Percentiles rank a stretch among this genome's conserved stretches.
These are phyloP conservation scores for Haplographium delicatum DNA, from an alignment of 495 filamentous ascomycete genomes.

Conservation along the genomic window DNA sequence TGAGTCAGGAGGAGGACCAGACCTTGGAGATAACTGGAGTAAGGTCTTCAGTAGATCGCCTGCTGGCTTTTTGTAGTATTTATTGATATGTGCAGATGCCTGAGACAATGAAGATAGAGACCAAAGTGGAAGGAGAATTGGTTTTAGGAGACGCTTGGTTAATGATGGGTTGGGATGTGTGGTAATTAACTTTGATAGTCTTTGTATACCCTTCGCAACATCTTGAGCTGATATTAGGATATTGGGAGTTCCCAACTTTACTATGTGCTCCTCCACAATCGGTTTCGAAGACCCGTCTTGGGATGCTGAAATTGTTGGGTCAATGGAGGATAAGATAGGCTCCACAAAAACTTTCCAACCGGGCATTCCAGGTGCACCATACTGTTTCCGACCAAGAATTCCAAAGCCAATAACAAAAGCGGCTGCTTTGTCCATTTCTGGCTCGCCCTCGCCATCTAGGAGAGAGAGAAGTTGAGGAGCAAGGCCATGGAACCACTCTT, in stretches of 20 bases:
- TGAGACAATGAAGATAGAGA: conserved; percentile 52
- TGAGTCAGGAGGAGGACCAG: conserved; percentile 22
- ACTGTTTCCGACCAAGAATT: conserved; percentile 59
- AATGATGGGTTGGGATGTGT: conserved; percentile 71
- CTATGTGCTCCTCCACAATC: conserved; percentile 2
- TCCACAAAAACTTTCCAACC: conserved; percentile 66
- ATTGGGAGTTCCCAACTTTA: conserved; percentile 31
- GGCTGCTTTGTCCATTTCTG: conserved; percentile 59
- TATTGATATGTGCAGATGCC: conserved; percentile 20
- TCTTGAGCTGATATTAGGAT: conserved; percentile 32
- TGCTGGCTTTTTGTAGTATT: conserved; percentile 31
- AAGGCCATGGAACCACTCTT: conserved; percentile 56
- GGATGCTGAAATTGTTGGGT: conserved; percentile 39
- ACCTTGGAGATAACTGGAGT: conserved; percentile 41
- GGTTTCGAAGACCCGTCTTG: not conserved
- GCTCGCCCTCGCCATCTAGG: conserved; percentile 59
- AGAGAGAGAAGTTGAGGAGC: conserved; percentile 62
- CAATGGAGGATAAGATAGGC: conserved; percentile 58
- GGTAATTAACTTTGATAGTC: conserved; percentile 51
- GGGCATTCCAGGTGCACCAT: conserved; percentile 61
- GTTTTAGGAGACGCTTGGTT: conserved; percentile 61
- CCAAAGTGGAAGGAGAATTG: conserved; percentile 65
- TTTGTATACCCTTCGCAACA: conserved; percentile 44
- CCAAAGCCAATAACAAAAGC: conserved; percentile 72
- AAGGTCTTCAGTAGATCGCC: conserved; percentile 38